Percentiles rank a stretch among this genome's conserved stretches.
phyloP scores from a whole-genome alignment of 2,329 filamentous ascomycete genomes.

The Rosellinia necatrix region DNA sequence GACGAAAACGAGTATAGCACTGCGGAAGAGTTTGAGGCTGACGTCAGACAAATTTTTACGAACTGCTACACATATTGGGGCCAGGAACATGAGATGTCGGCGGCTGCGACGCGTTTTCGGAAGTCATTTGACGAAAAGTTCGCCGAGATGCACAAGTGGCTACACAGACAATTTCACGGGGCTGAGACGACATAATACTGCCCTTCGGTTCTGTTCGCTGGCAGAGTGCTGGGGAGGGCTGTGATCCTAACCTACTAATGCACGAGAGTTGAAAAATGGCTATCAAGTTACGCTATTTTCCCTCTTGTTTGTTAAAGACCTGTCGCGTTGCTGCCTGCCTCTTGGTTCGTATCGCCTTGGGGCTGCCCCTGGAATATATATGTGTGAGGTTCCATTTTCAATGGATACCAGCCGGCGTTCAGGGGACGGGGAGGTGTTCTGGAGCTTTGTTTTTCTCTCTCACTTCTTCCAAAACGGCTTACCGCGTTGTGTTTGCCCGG shows the following conservation, averaged over 20 bases:
- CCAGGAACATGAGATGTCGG: constrained; percentile 51
- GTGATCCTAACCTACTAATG: background rate
- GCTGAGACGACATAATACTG: constrained; percentile 43
- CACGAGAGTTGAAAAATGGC: background rate
- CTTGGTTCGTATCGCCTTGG: background rate
- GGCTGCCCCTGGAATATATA: constrained; percentile 3
- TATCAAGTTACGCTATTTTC: background rate
- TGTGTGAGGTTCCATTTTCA: constrained; percentile 2
- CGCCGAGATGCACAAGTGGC: constrained; percentile 62
- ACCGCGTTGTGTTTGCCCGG: background rate
- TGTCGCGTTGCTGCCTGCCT: background rate
- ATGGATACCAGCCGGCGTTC: constrained; percentile 14
- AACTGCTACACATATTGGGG: constrained; percentile 68
- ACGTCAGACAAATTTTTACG: constrained; percentile 65
- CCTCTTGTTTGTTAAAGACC: background rate
- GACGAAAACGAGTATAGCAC: constrained; percentile 55
- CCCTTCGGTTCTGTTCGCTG: background rate
- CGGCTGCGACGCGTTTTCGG: constrained; percentile 61
- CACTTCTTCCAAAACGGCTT: background rate
- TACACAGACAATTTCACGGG: constrained; percentile 55
- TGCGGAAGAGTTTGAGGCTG: constrained; percentile 58
- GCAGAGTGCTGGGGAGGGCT: background rate
- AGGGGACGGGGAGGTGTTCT: background rate
- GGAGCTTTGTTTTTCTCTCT: constrained; percentile 6
- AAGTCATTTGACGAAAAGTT: constrained; percentile 64